Base-by-base conservation (phyloP, 129 eudicot species). In the Centella asiatica region DNA sequence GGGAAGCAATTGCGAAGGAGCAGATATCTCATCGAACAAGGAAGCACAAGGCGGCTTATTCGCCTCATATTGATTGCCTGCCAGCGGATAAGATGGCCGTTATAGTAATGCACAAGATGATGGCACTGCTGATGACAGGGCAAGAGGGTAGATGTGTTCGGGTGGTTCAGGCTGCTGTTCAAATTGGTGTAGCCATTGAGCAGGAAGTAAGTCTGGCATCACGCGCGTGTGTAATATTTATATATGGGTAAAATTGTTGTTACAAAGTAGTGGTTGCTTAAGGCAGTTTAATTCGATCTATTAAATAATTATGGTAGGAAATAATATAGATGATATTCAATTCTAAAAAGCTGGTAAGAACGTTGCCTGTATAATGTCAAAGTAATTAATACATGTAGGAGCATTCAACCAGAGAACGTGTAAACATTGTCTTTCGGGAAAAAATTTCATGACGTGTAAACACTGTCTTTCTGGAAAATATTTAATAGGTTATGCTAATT, bases 31-130 rank as follows among this genome's bases (percentile, higher is more conserved):
- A 74, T 0, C 78, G 62, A 61, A 29, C 79, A 4, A 68, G 76
- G 61, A 84, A 81, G 48, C 76, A 72, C 14, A 78, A 51, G 71
- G 80, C 77, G 26, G 86, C 83, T 0, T 81, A 69, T 74, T 87
- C 81, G 1, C 89, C 85, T 48, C 66, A 71, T 59, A 74, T 87
- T 39, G 86, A 72, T 53, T 71, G 77, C 23, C 75, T 93, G 80
- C 90, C 99, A 0, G 87, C 99, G 17, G 99, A 93, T 58, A 88
- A 85, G 51, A 88, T 93, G 86, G 99, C 99, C 1, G 79, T 93
- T 23, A 93, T 93, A 58, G 93, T 83, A 17, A 88, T 93, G 99
- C 95, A 93, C 72, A 93, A 85, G 74, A 76, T 88, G 71, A 88
- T 93, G 99, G 92, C 82, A 26, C 64, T 88, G 76, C 65, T 93